phyloP scores from a whole-genome alignment of 2,329 filamentous ascomycete genomes.

The Aspergillus sp. region DNA sequence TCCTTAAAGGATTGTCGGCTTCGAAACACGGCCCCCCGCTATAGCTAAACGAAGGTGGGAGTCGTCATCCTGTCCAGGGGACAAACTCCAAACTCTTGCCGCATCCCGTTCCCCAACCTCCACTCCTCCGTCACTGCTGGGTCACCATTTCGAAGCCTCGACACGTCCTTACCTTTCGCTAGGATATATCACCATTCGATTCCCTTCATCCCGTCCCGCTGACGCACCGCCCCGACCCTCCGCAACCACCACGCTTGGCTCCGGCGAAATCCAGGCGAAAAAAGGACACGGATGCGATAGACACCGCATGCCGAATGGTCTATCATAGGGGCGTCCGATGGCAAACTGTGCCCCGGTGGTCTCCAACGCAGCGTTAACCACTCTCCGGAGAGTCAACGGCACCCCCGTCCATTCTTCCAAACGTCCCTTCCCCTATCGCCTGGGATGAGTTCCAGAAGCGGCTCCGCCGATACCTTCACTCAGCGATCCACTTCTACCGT shows the following conservation, averaged over 20 bases:
- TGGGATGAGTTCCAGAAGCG: conserved; percentile 46
- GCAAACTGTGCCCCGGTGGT: conserved; percentile 35
- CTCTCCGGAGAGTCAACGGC: conserved; percentile 24
- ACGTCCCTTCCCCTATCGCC: conserved; percentile 20
- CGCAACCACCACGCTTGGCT: background rate
- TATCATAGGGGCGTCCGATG: conserved; percentile 36
- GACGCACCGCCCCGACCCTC: background rate
- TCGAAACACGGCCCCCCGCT: conserved; percentile 4
- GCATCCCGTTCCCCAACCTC: conserved; percentile 12
- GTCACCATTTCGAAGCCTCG: background rate
- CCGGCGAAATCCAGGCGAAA: background rate
- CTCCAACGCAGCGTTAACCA: conserved; percentile 22
- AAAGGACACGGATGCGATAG: conserved; percentile 26
- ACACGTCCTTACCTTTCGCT: background rate
- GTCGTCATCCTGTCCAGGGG: conserved; percentile 19
- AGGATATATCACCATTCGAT: background rate
- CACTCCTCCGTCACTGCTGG: background rate
- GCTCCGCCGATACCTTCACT: conserved; percentile 35
- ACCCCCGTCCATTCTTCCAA: conserved; percentile 17
- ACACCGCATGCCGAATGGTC: conserved; percentile 38
- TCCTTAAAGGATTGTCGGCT: background rate
- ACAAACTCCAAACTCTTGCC: conserved; percentile 1
- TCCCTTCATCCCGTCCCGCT: background rate
- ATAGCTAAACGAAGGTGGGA: conserved; percentile 8
- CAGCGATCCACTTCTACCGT: conserved; percentile 39